A percentile compares a stretch with the other conserved stretches of the same genome.
phyloP scores from a whole-genome alignment of 2,329 filamentous ascomycete genomes.

The Pseudogymnoascus sp. region DNA sequence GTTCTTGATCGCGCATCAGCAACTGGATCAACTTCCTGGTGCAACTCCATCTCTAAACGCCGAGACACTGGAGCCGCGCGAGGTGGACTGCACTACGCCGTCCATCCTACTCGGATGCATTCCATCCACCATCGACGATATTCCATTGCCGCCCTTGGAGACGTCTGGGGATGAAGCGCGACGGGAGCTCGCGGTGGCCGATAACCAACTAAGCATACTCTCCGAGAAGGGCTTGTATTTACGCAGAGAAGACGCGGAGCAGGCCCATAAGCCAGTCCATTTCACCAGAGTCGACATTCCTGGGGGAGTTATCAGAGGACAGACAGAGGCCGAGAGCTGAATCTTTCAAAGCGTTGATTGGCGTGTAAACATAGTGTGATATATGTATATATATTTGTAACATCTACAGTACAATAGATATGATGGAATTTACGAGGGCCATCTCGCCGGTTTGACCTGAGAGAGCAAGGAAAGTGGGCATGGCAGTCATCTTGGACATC shows the following conservation, averaged over 20 bases:
- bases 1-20: slow-evolving; percentile 47
- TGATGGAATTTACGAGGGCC: not conserved
- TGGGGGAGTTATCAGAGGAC: slow-evolving; percentile 16
- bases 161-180: not conserved
- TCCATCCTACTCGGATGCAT: slow-evolving; percentile 26
- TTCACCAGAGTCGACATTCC: slow-evolving; percentile 9
- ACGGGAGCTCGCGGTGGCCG: not conserved
- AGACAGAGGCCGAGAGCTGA: slow-evolving; percentile 11
- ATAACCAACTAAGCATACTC: slow-evolving; percentile 17
- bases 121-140: slow-evolving; percentile 27
- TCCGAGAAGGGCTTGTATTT: slow-evolving; percentile 5
- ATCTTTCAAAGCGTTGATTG: not conserved
- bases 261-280: not conserved
- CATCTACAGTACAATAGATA: not conserved
- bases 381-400: not conserved
- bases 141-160: slow-evolving; percentile 12
- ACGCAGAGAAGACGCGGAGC: not conserved
- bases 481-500: not conserved
- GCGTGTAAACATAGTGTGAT: not conserved
- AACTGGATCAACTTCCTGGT: slow-evolving; percentile 17
- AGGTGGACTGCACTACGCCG: slow-evolving; percentile 15
- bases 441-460: not conserved
- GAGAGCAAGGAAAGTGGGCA: not conserved
- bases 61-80: not conserved
- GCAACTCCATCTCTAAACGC: not conserved